Percentiles rank a stretch among this genome's conserved stretches.
Conservation (phyloP, 345 rosid genomes). For the Mercurialis annua region DNA sequence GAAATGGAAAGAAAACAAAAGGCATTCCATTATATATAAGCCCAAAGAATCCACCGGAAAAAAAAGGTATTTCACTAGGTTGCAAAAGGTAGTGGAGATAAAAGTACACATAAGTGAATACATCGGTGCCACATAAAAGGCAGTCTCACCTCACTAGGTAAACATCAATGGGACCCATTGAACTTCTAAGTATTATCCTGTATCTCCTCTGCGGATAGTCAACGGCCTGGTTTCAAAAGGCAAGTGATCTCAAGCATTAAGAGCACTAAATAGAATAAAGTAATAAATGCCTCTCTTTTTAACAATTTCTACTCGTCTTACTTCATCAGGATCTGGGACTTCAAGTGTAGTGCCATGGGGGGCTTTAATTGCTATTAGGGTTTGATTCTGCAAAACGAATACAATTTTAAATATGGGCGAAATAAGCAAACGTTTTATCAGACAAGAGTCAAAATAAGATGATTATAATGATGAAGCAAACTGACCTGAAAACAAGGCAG, state of each 20-base stretch:
- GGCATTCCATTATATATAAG: neutral
- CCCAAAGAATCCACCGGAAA: neutral
- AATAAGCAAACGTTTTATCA: slow-evolving; percentile 15
- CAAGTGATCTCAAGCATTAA: slow-evolving; percentile 25
- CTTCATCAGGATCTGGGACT: slow-evolving; percentile 95
- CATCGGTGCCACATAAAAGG: slow-evolving; percentile 3
- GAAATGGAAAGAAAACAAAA: neutral
- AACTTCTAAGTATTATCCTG: slow-evolving; percentile 89
- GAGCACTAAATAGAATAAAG: slow-evolving; percentile 15
- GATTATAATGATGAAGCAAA: slow-evolving; percentile 7
- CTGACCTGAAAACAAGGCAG: slow-evolving; percentile 73
- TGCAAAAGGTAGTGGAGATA: slow-evolving; percentile 3
- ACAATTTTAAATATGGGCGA: slow-evolving; percentile 16
- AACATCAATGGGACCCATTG: slow-evolving; percentile 96
- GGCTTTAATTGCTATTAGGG: slow-evolving; percentile 95
- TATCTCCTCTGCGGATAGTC: slow-evolving; percentile 82
- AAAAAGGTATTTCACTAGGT: neutral
- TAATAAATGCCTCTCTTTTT: slow-evolving; percentile 4
- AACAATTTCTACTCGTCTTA: slow-evolving; percentile 33
- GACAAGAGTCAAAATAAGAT: slow-evolving; percentile 7
- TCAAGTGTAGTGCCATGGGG: slow-evolving; percentile 97
- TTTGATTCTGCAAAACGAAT: slow-evolving; percentile 63
- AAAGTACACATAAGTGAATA: neutral
- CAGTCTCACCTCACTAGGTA: slow-evolving; percentile 75
- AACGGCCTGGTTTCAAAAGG: slow-evolving; percentile 53